Evolutionary conservation across 1,284 basidiomycete species (phyloP).

Genomic region (Cutaneotrichosporon spelunceum): DNA sequence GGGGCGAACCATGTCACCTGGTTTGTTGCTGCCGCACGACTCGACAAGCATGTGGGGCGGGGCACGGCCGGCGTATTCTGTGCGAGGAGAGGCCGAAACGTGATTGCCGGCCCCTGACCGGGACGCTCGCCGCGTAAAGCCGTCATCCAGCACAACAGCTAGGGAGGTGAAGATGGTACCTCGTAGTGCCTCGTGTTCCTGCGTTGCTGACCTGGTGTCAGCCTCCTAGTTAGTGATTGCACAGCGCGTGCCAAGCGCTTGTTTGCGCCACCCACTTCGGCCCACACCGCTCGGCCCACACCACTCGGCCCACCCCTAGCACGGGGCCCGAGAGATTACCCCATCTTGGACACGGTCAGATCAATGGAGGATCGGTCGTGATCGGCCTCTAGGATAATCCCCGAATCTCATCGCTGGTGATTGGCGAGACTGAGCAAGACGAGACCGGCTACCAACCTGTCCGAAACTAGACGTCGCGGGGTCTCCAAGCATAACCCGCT

Average conservation of each 20-base stretch:
- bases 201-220: background rate
- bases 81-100: background rate
- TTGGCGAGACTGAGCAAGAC: background rate
- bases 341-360: background rate
- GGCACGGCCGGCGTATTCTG: conserved; percentile 1
- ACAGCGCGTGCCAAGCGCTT: background rate
- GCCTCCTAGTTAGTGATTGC: background rate
- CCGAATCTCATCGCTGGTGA: background rate
- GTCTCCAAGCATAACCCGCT: background rate
- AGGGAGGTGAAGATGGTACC: no score
- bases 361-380: background rate
- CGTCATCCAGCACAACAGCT: background rate
- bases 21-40: background rate
- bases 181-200: background rate
- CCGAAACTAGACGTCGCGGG: background rate
- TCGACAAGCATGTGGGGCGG: conserved; percentile 3
- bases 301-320: background rate
- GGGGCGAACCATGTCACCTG: conserved; percentile 1
- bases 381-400: background rate
- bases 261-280: background rate
- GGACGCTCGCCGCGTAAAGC: conserved; percentile 3
- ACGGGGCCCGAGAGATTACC: background rate
- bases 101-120: background rate
- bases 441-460: background rate
- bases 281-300: no score